Conservation (phyloP, 2,329 filamentous ascomycete species). For the Sporothrix dimorphospora region DNA sequence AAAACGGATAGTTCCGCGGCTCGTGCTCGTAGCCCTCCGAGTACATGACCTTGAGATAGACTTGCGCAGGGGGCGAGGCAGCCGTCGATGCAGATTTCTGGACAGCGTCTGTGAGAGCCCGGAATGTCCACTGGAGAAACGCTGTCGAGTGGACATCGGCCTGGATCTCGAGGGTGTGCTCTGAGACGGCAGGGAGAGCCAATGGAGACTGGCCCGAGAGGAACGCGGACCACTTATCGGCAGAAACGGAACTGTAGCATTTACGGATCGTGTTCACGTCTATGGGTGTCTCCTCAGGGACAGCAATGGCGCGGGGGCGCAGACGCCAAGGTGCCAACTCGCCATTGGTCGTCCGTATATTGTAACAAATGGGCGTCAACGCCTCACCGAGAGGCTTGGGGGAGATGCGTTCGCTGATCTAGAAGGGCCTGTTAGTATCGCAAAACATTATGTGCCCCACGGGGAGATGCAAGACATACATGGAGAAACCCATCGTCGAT, state of each 20-base stretch:
- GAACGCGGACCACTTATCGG: slow-evolving; percentile 31
- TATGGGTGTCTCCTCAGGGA: slow-evolving; percentile 38
- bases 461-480: slow-evolving; percentile 35
- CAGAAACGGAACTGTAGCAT: slow-evolving; percentile 32
- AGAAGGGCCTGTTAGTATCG: background rate
- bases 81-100: background rate
- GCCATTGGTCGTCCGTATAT: slow-evolving; percentile 43
- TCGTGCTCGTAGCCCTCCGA: slow-evolving; percentile 43
- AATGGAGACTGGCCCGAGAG: slow-evolving; percentile 29
- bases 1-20: slow-evolving; percentile 45
- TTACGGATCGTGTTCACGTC: slow-evolving; percentile 35
- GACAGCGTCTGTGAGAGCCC: background rate
- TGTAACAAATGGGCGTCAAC: slow-evolving; percentile 37
- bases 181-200: slow-evolving; percentile 30
- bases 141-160: slow-evolving; percentile 39
- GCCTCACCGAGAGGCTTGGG: background rate
- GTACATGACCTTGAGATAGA: slow-evolving; percentile 37
- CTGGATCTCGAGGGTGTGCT: slow-evolving; percentile 37
- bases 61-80: slow-evolving; percentile 5
- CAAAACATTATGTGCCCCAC: background rate
- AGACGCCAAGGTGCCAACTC: slow-evolving; percentile 47
- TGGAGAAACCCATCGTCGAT: slow-evolving; percentile 48
- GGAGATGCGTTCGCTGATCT: slow-evolving; percentile 37
- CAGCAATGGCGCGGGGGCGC: slow-evolving; percentile 44
- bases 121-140: slow-evolving; percentile 36